These are phyloP conservation scores for Bacterosira constricta DNA, from an alignment of 108 stramenopile genomes.

Conservation along the genomic window DNA sequence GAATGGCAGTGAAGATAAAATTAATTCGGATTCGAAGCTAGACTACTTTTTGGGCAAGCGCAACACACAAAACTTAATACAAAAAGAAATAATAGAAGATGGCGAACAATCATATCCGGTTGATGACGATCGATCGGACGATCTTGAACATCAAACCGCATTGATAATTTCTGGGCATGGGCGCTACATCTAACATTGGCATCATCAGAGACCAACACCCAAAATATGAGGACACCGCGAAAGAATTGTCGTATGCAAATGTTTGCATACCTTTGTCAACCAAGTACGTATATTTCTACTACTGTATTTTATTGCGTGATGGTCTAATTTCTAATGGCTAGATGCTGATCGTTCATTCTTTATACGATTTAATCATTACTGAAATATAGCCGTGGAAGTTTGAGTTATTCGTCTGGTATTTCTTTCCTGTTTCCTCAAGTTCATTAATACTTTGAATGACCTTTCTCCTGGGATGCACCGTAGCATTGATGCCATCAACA, in stretches of 20 bases:
- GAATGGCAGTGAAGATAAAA: no score
- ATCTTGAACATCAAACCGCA: no score
- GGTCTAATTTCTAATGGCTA: no score
- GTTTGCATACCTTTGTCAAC: conserved; percentile 34
- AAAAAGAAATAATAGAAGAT: no score
- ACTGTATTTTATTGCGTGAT: neutral
- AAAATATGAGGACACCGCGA: neutral
- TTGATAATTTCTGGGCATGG: neutral
- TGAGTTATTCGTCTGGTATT: conserved; percentile 28
- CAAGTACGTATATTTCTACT: neutral
- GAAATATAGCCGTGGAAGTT: conserved; percentile 32
- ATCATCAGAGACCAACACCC: no score
- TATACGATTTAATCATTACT: neutral
- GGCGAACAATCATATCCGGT: no score
- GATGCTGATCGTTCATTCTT: no score
- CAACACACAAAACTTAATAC: no score
- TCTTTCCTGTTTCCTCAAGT: conserved; percentile 45
- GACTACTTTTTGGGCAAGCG: no score
- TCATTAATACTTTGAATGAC: conserved; percentile 49
- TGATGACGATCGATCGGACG: no score
- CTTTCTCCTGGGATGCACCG: conserved; percentile 9
- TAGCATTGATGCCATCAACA: conserved; percentile 16
- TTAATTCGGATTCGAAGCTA: no score
- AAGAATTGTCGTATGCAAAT: conserved; percentile 38
- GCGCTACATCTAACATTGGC: no score